These are phyloP conservation scores for Teratosphaeria zuluensis DNA, from an alignment of 2,329 filamentous ascomycete genomes.

Conservation along the genomic window DNA sequence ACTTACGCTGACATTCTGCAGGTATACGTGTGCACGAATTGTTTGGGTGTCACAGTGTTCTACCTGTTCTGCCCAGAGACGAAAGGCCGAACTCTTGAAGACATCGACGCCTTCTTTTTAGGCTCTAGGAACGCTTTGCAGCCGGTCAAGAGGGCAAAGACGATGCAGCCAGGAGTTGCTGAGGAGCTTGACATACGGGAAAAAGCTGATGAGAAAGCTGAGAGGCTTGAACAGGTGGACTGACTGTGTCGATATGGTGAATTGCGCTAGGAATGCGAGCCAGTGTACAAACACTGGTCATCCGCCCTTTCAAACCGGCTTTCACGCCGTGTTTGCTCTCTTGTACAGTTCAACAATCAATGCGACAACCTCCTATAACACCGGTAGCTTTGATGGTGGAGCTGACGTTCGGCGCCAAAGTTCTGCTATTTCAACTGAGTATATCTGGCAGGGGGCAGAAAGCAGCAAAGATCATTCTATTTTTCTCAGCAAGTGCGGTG, in stretches of 20 bases:
- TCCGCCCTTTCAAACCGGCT: background rate
- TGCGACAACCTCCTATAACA: background rate
- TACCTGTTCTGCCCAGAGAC: slow-evolving; percentile 22
- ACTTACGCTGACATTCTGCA: background rate
- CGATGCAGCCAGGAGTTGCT: slow-evolving; percentile 12
- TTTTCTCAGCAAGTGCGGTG: no score
- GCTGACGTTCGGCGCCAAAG: no score
- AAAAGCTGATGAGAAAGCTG: slow-evolving; percentile 5
- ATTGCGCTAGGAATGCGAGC: background rate
- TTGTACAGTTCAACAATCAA: background rate
- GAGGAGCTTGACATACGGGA: slow-evolving; percentile 8
- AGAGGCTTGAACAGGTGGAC: slow-evolving; percentile 5
- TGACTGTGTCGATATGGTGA: background rate
- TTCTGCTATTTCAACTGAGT: no score
- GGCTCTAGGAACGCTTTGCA: slow-evolving; percentile 12
- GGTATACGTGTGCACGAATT: slow-evolving; percentile 50
- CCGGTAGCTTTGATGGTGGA: background rate
- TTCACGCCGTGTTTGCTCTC: background rate
- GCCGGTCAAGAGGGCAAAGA: slow-evolving; percentile 13
- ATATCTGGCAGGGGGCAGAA: no score
- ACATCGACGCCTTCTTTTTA: slow-evolving; percentile 22
- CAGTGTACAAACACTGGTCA: background rate
- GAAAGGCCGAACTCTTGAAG: slow-evolving; percentile 18
- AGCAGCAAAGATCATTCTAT: no score
- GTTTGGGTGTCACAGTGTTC: slow-evolving; percentile 40